Evolutionary conservation across 768 basidiomycete genomes (phyloP), one percentile per base, ranked within the genome.

Genomic region (Lactarius hatsudake): DNA sequence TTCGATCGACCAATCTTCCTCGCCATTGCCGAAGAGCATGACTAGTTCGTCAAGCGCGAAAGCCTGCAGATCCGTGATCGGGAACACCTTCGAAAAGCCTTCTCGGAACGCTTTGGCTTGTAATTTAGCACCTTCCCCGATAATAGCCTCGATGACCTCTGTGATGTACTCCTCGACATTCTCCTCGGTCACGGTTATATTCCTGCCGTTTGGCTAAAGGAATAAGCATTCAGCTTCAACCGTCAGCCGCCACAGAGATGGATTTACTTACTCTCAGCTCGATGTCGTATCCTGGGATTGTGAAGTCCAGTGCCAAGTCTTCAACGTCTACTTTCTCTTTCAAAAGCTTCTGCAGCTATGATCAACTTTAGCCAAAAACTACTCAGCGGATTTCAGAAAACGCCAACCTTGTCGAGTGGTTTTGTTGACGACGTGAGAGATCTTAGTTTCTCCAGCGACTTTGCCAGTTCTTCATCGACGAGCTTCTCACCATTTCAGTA

Each of bases 81-180:
- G 93, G 83, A 99, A 98, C 36, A 98, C 95, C 75, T 95, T 94
- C 1, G 93, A 94, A 77, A 96, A 96, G 1, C 94, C 96, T 69
- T 95, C 92, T 70, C 88, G 84, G 87, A 99, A 98, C 2, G 95
- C 94, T 73, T 90, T 87, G 8, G 91, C 90, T 78, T 97, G 95
- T 1, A 85, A 78, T 61, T 83, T 80, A 23, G 89, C 84, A 2
- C 96, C 95, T 61, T 86, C 85, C 1, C 92, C 91, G 15, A 99
- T 83, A 63, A 96, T 93, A 32, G 89, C 88, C 66, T 98, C 91
- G 65, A 98, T 77, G 30, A 98, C 91, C 64, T 87, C 87, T n/a
- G 83, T 76, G 54, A 98, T 85, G 75, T 98, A 99, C 72, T 97
- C 92, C 60, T 91, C 86, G 28, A 95, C 87, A 73, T 98, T 99